These are phyloP conservation scores for Articulospora tetracladia DNA, from an alignment of 495 filamentous ascomycete species.

Conservation along the genomic window DNA sequence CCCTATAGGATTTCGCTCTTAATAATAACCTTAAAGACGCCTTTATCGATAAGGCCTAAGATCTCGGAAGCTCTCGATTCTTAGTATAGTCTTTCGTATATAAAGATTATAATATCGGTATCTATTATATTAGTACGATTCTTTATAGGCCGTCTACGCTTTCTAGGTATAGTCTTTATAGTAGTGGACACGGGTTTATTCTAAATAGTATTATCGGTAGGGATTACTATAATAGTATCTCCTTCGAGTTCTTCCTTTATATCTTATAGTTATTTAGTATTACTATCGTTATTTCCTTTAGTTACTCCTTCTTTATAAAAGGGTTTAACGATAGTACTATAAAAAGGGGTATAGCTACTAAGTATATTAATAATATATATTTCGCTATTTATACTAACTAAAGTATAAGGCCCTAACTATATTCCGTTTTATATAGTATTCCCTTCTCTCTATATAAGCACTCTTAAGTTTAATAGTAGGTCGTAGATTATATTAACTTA, in stretches of 20 bases:
- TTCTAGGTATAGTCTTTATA: no score
- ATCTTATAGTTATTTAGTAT: no score
- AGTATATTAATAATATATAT: background rate
- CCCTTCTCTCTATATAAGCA: conserved; percentile 1
- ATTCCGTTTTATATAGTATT: background rate
- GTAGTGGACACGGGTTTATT: no score
- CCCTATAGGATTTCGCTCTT: background rate
- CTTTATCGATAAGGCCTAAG: background rate
- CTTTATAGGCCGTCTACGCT: no score
- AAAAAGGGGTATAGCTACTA: background rate
- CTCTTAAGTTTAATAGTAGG: background rate
- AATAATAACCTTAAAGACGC: background rate
- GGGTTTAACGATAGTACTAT: background rate
- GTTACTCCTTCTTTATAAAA: background rate
- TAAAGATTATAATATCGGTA: no score
- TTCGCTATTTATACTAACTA: background rate
- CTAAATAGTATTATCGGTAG: no score
- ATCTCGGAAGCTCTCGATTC: background rate
- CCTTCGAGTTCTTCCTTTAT: no score
- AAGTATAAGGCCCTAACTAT: background rate
- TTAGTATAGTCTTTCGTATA: no score
- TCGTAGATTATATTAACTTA: background rate
- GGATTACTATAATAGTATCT: no score
- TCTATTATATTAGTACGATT: no score
- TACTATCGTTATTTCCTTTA: background rate